A percentile compares a stretch with the other conserved stretches of the same genome.
phyloP scores from a whole-genome alignment of 371 early-diverging fungal genomes.

The Astathelohania contejeani region DNA sequence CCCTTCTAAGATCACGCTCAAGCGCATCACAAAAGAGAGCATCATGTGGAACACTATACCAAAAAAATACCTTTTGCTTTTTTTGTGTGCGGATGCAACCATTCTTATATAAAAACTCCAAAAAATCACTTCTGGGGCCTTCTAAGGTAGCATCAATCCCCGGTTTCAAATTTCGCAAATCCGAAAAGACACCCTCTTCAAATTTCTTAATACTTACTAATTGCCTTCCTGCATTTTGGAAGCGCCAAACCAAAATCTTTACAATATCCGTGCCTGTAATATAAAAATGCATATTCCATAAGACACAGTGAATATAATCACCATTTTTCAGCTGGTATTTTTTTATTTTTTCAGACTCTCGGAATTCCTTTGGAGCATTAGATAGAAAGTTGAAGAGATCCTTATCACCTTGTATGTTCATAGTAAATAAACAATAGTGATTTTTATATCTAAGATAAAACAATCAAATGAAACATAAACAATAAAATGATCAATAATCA shows the following conservation, averaged over 20 bases:
- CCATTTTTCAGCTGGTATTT: slow-evolving; percentile 53
- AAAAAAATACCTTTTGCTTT: slow-evolving; percentile 93
- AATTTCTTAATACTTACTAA: slow-evolving; percentile 83
- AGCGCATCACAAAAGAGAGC: slow-evolving; percentile 83
- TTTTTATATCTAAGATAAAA: too few species aligned
- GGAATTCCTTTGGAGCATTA: slow-evolving; percentile 52
- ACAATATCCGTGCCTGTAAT: slow-evolving; percentile 89
- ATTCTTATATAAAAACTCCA: slow-evolving; percentile 87
- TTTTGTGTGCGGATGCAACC: slow-evolving; percentile 96
- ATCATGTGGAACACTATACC: slow-evolving; percentile 92
- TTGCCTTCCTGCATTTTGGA: slow-evolving; percentile 68
- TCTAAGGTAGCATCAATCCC: slow-evolving; percentile 85
- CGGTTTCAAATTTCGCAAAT: slow-evolving; percentile 87
- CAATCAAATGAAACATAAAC: too few species aligned
- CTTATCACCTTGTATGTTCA: slow-evolving; percentile 46
- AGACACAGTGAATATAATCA: slow-evolving; percentile 53
- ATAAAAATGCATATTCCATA: slow-evolving; percentile 56
- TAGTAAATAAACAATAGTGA: too few species aligned
- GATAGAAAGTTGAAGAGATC: slow-evolving; percentile 52
- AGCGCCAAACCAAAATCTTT: slow-evolving; percentile 74
- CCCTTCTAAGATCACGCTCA: slow-evolving; percentile 88
- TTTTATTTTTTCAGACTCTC: slow-evolving; percentile 51
- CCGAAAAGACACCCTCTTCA: slow-evolving; percentile 92
- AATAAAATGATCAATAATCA: too few species aligned
- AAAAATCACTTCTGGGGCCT: slow-evolving; percentile 76